These are phyloP conservation scores for Dissophora ornata DNA, from an alignment of 192 early-diverging fungal genomes.

Conservation along the genomic window DNA sequence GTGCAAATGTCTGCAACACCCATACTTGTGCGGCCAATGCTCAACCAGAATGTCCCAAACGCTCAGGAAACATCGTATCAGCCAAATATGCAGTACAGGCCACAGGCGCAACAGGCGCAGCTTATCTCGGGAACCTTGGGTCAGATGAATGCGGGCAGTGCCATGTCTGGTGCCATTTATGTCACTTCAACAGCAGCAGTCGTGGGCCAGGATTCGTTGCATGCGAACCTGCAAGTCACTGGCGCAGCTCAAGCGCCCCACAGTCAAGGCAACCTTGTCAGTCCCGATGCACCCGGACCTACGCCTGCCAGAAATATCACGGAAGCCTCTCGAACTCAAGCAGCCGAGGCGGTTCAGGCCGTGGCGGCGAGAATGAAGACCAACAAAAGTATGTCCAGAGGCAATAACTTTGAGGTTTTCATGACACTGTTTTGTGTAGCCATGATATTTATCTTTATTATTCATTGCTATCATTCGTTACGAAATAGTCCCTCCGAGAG, in stretches of 20 bases:
- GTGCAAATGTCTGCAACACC: no score
- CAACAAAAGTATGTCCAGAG: conserved; percentile 48
- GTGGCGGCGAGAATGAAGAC: conserved; percentile 53
- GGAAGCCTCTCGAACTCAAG: conserved; percentile 33
- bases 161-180: conserved; percentile 2
- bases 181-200: background rate
- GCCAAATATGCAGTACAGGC: conserved; percentile 3
- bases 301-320: conserved; percentile 13
- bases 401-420: no score
- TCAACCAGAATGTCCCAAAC: no score
- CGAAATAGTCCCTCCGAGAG: conserved; percentile 29
- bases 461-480: background rate
- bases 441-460: no score
- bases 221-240: conserved; percentile 1
- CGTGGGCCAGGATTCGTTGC: background rate
- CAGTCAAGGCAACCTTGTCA: no score
- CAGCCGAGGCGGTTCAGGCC: conserved; percentile 47
- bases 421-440: no score
- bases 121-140: background rate
- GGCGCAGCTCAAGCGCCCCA: background rate
- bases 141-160: conserved; percentile 11
- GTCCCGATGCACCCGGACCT: conserved; percentile 10
- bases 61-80: no score
- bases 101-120: conserved; percentile 36
- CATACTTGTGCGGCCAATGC: no score